Percentiles rank a stretch among this genome's conserved stretches.
phyloP scores from a whole-genome alignment of 306 rosid genomes.

The Lathyrus oleraceus region DNA sequence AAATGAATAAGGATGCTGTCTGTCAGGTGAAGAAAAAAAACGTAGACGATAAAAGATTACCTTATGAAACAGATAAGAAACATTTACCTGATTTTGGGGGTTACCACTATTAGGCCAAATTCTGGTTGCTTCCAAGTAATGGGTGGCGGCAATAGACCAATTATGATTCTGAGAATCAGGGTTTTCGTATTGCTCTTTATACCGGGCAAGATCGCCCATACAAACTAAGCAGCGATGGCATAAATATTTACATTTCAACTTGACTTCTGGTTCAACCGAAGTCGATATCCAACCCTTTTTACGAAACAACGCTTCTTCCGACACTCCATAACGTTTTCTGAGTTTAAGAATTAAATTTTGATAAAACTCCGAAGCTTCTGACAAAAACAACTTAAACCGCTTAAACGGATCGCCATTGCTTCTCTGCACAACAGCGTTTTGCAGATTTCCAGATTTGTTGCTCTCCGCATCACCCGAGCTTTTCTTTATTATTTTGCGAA shows the following conservation, averaged over 20 bases:
- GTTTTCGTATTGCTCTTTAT: constrained; percentile 75
- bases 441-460: constrained; percentile 36
- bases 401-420: constrained; percentile 38
- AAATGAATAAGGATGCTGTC: constrained; percentile 28
- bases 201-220: constrained; percentile 92
- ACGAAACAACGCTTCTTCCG: constrained; percentile 55
- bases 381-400: constrained; percentile 67
- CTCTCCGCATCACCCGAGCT: constrained; percentile 48
- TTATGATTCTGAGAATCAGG: constrained; percentile 53
- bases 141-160: constrained; percentile 90
- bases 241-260: constrained; percentile 66
- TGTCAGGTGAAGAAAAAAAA: constrained; percentile 5
- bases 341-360: constrained; percentile 62
- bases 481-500: constrained; percentile 77
- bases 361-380: constrained; percentile 79
- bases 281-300: constrained; percentile 40
- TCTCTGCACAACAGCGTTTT: constrained; percentile 37
- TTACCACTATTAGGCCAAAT: constrained; percentile 96
- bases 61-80: constrained; percentile 2
- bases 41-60: constrained; percentile 14
- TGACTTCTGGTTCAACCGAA: constrained; percentile 51
- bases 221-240: constrained; percentile 94
- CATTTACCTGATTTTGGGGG: constrained; percentile 88
- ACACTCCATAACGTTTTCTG: constrained; percentile 54
- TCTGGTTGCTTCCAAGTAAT: constrained; percentile 85